These are phyloP conservation scores for Sclerotinia glacialis DNA, from an alignment of 2,329 filamentous ascomycete genomes.

Conservation along the genomic window DNA sequence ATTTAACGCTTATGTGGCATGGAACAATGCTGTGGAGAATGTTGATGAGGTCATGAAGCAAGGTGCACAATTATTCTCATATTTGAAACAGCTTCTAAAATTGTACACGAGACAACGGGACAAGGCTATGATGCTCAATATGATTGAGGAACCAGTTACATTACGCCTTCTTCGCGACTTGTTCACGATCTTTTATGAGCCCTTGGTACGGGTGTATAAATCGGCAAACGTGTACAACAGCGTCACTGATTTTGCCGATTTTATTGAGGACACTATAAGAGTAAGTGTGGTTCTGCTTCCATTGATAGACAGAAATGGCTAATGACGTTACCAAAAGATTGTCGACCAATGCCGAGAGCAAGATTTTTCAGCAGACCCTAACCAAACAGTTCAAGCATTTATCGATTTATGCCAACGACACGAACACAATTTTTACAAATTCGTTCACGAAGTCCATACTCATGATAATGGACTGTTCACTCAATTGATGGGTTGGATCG, in stretches of 20 bases:
- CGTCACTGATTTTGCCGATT: constrained; percentile 92
- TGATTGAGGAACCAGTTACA: constrained; percentile 96
- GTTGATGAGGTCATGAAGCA: constrained; percentile 83
- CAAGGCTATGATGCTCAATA: constrained; percentile 93
- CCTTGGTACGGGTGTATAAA: constrained; percentile 94
- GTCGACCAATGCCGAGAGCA: constrained; percentile 64
- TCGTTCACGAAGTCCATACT: constrained; percentile 94
- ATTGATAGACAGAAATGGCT: constrained; percentile 19
- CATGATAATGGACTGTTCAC: constrained; percentile 97
- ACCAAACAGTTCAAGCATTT: constrained; percentile 96
- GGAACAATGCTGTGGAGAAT: constrained; percentile 92
- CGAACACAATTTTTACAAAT: constrained; percentile 97
- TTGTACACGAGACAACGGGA: constrained; percentile 87
- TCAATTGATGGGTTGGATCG: constrained; percentile 95
- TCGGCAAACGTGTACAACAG: constrained; percentile 97
- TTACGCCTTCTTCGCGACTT: constrained; percentile 93
- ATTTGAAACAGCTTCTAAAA: constrained; percentile 92
- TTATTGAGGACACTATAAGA: constrained; percentile 88
- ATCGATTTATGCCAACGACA: constrained; percentile 95
- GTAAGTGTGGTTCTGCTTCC: constrained; percentile 45
- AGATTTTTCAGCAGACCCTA: constrained; percentile 91
- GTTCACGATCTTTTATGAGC: constrained; percentile 98
- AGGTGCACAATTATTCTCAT: constrained; percentile 87
- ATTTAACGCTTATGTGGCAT: constrained; percentile 94
- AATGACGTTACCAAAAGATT: constrained; percentile 46